Evolutionary conservation across 768 basidiomycete species (phyloP), one percentile per base, ranked within the genome.

Genomic region (Phanerochaete sordida): DNA sequence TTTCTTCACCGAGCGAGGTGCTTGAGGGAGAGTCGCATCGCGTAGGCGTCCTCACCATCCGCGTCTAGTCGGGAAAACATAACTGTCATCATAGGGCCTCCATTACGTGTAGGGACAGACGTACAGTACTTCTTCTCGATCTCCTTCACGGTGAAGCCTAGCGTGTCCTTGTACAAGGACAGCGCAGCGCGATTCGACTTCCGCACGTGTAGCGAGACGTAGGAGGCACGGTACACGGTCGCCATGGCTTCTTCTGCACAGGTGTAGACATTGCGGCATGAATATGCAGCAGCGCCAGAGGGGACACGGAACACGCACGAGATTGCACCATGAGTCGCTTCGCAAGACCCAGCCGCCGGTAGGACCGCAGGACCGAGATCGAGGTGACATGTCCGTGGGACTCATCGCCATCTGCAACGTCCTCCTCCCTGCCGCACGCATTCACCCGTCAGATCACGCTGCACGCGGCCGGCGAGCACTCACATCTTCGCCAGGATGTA

Each of bases 401-500:
- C 24, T 85, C 82, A 24, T 81, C 79, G 1, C 81, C 80, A 27
- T 85, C 83, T 52, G 88, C 74, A 13, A 76, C 71, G 13, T 84
- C 84, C 58, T 81, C 81, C 61, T 92, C 90, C 86, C 88, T 91
- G 65, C 24, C 3, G 19, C 13, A 30, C 31, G 12, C 16, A 33
- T n/a, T 13, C 16, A 12, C 8, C 50, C 13, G 48, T 16, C 24
- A n/a, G 28, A 30, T 49, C 28, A 13, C 26, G 24, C 48, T 8
- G 11, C 7, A 16, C 19, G 4, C 48, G 16, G 9, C 24, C 48
- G 7, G 35, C 24, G 50, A 39, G 55, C 44, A 30, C 84, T 48
- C 62, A 96, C 95, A 97, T 96, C 74, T 95, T 95, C 1, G 91
- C 93, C n/a, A 98, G 76, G 35, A 96, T 95, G 71, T 98, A 98